These are phyloP conservation scores for Botrytis aclada DNA, from an alignment of 2,329 filamentous ascomycete genomes.

Conservation along the genomic window DNA sequence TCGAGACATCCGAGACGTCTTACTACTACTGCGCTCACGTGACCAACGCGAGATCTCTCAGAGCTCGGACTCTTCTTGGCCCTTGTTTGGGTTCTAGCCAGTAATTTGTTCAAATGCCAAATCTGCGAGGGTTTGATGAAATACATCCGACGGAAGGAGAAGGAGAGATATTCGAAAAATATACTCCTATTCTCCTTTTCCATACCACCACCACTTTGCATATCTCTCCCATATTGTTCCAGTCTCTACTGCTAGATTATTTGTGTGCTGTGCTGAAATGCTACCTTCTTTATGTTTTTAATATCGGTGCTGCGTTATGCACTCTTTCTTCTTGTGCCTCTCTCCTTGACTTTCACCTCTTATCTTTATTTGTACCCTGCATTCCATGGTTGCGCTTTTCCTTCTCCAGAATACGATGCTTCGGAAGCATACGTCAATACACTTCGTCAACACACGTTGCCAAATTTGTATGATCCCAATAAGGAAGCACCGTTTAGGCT, in stretches of 20 bases:
- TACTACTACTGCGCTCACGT: neutral
- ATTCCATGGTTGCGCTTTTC: conserved; percentile 78
- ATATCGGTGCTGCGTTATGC: conserved; percentile 36
- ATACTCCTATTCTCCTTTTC: neutral
- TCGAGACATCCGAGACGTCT: neutral
- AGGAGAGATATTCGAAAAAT: neutral
- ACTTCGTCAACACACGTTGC: conserved; percentile 28
- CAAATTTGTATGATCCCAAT: conserved; percentile 27
- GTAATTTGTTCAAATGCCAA: neutral
- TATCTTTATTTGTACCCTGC: conserved; percentile 88
- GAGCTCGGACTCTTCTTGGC: neutral
- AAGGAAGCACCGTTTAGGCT: conserved; percentile 73
- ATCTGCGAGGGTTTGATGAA: neutral
- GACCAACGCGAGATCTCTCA: rapidly evolving
- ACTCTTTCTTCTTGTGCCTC: conserved; percentile 53
- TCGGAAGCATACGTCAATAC: conserved; percentile 32
- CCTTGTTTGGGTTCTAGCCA: neutral
- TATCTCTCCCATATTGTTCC: neutral
- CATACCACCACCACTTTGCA: neutral
- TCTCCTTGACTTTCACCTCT: conserved; percentile 66
- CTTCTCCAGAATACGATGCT: conserved; percentile 41
- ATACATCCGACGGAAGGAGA: neutral
- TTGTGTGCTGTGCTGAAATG: conserved; percentile 23
- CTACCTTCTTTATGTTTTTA: conserved; percentile 37
- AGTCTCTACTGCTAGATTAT: neutral